phyloP scores from a whole-genome alignment of 495 filamentous ascomycete species.

The Penicillium diatomitis region DNA sequence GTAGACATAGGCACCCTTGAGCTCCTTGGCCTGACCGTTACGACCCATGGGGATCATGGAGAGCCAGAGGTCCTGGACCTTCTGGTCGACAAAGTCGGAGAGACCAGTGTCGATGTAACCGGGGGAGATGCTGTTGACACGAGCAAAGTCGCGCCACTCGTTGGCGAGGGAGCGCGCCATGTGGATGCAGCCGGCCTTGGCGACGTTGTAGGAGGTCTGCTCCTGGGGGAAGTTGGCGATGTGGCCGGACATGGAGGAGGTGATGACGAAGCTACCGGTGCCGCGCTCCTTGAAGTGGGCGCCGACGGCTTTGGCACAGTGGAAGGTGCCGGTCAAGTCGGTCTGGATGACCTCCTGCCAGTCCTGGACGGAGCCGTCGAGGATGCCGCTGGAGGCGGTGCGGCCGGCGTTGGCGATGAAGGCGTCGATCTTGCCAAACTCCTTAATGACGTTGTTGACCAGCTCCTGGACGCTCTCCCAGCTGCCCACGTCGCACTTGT shows the following conservation, averaged over 20 bases:
- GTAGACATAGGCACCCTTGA: constrained; percentile 80
- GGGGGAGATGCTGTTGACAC: constrained; percentile 65
- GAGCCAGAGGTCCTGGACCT: constrained; percentile 62
- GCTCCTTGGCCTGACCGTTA: constrained; percentile 66
- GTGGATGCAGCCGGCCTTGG: constrained; percentile 55
- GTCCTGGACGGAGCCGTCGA: constrained; percentile 54
- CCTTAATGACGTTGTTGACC: constrained; percentile 45
- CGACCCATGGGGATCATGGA: constrained; percentile 71
- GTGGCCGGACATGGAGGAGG: constrained; percentile 60
- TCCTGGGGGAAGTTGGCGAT: constrained; percentile 73
- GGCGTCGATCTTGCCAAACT: constrained; percentile 57
- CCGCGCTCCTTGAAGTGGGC: constrained; percentile 53
- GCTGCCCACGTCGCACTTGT: constrained; percentile 48
- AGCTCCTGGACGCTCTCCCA: constrained; percentile 43
- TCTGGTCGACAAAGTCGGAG: constrained; percentile 62
- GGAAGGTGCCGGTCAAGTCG: constrained; percentile 55
- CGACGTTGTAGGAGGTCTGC: constrained; percentile 73
- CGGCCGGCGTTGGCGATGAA: constrained; percentile 63
- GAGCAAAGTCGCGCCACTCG: constrained; percentile 71
- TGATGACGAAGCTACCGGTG: constrained; percentile 54
- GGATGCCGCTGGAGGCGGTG: constrained; percentile 51
- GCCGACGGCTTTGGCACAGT: constrained; percentile 60
- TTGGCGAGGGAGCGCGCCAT: constrained; percentile 55
- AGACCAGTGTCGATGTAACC: constrained; percentile 76
- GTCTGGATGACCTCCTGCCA: constrained; percentile 63